Evolutionary conservation across 2,329 filamentous ascomycete genomes (phyloP), one percentile per base, ranked within the genome.

Genomic region (Ophiostoma tasmaniense): DNA sequence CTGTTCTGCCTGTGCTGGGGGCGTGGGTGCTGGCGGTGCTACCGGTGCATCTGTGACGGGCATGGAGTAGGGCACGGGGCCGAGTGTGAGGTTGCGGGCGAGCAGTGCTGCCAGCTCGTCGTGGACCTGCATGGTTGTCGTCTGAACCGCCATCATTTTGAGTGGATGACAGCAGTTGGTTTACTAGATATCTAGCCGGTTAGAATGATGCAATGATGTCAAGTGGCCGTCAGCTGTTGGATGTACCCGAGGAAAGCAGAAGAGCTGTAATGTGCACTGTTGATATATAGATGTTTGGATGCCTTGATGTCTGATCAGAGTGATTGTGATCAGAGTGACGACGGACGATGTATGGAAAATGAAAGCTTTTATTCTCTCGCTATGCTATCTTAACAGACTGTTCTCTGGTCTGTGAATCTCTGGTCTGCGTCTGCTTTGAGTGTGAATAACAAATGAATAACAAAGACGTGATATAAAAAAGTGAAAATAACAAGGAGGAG

Each of bases 31-130:
- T 37, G 61, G 33, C 30, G 61, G 61, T 22, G 61, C 61, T 1
- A 59, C 52, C 8, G 69, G 30, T 3, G 61, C 39, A 14, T 69
- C 70, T 14, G 73, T 67, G 74, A 75, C 68, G 77, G 78, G 69
- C 75, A 78, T 68, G 70, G 76, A 74, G 68, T 80, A 78, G 5
- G 82, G 75, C 66, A 80, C 78, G 5, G 82, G 79, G 72, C 82
- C 80, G 73, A 95, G 84, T 68, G 84, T 90, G 79, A 96, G 85
- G 76, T 91, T 90, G 73, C 87, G 87, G 67, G 90, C 85, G 78
- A 97, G 93, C 75, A 96, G 87, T 70, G 85, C 82, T n/a, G 89
- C 85, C 45, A 97, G 89, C 74, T 96, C 93, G 72, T 96, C 91
- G 76, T 93, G 88, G 74, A 88, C 85, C 78, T 90, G 87, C 81